phyloP scores from a whole-genome alignment of 2,329 filamentous ascomycete genomes.

The Colletotrichum agaves region DNA sequence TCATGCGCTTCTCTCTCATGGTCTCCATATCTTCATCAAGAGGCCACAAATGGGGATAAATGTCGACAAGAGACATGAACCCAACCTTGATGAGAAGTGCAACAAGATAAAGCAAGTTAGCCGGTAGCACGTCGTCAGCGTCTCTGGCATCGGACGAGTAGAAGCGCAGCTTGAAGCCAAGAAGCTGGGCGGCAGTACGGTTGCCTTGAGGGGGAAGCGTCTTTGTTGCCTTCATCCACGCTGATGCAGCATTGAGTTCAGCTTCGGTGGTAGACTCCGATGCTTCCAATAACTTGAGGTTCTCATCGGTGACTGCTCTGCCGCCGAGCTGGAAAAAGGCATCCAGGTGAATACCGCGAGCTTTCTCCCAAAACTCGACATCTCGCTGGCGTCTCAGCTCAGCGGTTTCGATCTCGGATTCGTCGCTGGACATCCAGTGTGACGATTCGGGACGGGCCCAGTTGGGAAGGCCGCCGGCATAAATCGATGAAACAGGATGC shows the following conservation, averaged over 20 bases:
- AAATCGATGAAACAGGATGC: slow-evolving; percentile 52
- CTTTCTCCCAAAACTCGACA: slow-evolving; percentile 80
- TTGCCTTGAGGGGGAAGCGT: slow-evolving; percentile 89
- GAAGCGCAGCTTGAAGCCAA: slow-evolving; percentile 97
- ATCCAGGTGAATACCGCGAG: slow-evolving; percentile 78
- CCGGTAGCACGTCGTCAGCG: slow-evolving; percentile 80
- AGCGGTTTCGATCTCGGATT: slow-evolving; percentile 71
- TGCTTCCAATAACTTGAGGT: slow-evolving; percentile 59
- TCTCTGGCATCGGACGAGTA: slow-evolving; percentile 86
- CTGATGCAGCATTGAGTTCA: slow-evolving; percentile 67
- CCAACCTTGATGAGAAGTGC: slow-evolving; percentile 96
- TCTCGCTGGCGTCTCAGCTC: slow-evolving; percentile 74
- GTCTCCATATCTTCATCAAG: slow-evolving; percentile 83
- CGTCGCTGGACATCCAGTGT: slow-evolving; percentile 71
- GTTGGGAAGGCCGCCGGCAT: slow-evolving; percentile 76
- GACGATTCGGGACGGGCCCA: slow-evolving; percentile 84
- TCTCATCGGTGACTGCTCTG: slow-evolving; percentile 70
- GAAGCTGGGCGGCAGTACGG: slow-evolving; percentile 88
- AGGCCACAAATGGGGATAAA: slow-evolving; percentile 93
- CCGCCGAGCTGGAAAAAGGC: slow-evolving; percentile 93
- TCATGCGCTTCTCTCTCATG: slow-evolving; percentile 75
- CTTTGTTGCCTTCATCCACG: slow-evolving; percentile 84
- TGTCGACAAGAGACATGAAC: slow-evolving; percentile 90
- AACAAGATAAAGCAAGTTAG: slow-evolving; percentile 91
- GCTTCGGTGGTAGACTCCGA: slow-evolving; percentile 54